Evolutionary conservation across 2,329 filamentous ascomycete species (phyloP), one percentile per base, ranked within the genome.

Genomic region (Colletotrichum sp.): DNA sequence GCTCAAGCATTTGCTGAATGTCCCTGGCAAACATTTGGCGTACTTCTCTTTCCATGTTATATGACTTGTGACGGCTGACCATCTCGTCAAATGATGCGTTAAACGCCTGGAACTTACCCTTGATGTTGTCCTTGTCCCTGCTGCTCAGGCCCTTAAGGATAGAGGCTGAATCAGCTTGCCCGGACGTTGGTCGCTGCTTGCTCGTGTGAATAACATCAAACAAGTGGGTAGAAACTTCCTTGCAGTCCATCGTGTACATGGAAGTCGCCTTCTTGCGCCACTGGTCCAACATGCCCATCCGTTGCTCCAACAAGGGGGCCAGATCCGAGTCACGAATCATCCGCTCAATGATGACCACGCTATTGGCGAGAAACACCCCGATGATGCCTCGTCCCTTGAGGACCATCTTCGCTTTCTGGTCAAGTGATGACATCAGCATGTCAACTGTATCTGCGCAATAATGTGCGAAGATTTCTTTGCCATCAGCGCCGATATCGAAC

Each of bases 121-220:
- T 99, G 86, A 99, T 98, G 74, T 93, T 93, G 83, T 99, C 97
- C 85, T 96, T 98, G 82, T 99, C 97, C 84, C 98, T 98, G 81
- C 93, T 95, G 62, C 91, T 93, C 5, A 99, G 88, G 1, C 91
- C 91, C 85, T 98, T 98, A 76, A 99, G 89, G 74, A 98, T 94
- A 1, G 94, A 94, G 18, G 93, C 92, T 3, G 95, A 97, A 84
- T 98, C 96, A n/a, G 91, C 92, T 30, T 92, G 92, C 10, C 93
- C 92, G 4, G 94, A 96, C 0, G 92, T 90, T 16, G 96, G 95
- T 21, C 96, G 92, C 28, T 88, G 87, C 52, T 95, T 93, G 82
- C 93, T 97, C 1, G 96, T 99, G 85, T 98, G 96, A 79, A 98
- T 96, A 21, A 96, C 95, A 82, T 99, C 97, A 76, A 98, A 93